A percentile compares a stretch with the other conserved stretches of the same genome.
Evolutionary conservation across 2,329 filamentous ascomycete genomes (phyloP).

Genomic region (Trichophyton mentagrophytes): DNA sequence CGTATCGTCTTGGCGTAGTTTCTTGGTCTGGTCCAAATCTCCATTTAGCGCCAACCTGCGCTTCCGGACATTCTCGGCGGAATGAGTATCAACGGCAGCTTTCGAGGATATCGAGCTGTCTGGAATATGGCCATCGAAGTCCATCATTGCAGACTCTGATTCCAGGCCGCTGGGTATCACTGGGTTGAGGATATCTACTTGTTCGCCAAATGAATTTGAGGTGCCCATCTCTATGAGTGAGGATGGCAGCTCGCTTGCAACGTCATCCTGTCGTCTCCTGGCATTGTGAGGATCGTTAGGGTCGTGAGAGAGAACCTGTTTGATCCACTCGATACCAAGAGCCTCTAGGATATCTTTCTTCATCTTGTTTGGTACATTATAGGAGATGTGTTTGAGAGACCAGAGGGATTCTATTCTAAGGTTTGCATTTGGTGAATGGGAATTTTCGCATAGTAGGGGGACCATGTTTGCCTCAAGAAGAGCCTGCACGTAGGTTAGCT

Average conservation of each 20-base stretch:
- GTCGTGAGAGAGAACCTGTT: constrained; percentile 59
- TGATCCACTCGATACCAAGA: constrained; percentile 65
- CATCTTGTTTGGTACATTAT: constrained; percentile 54
- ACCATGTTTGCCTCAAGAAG: constrained; percentile 64
- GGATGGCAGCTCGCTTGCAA: constrained; percentile 17
- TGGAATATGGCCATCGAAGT: constrained; percentile 21
- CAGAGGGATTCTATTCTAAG: constrained; percentile 78
- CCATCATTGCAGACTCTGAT: not conserved
- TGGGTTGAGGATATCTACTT: constrained; percentile 48
- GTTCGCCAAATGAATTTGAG: constrained; percentile 47
- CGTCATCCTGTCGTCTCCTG: constrained; percentile 23
- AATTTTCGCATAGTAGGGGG: constrained; percentile 67
- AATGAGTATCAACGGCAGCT: constrained; percentile 26
- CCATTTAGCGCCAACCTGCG: constrained; percentile 41
- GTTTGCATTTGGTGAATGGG: constrained; percentile 65
- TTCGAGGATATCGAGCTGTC: constrained; percentile 31
- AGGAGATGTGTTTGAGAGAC: constrained; percentile 83
- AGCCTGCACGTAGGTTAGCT: constrained; percentile 36
- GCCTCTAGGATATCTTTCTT: constrained; percentile 69
- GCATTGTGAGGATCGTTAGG: constrained; percentile 22
- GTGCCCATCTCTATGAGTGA: constrained; percentile 39
- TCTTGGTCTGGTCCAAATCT: constrained; percentile 55
- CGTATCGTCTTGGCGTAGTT: constrained; percentile 62
- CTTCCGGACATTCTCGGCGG: constrained; percentile 29
- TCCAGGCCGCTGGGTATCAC: constrained; percentile 20